phyloP scores from a whole-genome alignment of 2,329 filamentous ascomycete genomes.

The Pseudocercospora fuligena region DNA sequence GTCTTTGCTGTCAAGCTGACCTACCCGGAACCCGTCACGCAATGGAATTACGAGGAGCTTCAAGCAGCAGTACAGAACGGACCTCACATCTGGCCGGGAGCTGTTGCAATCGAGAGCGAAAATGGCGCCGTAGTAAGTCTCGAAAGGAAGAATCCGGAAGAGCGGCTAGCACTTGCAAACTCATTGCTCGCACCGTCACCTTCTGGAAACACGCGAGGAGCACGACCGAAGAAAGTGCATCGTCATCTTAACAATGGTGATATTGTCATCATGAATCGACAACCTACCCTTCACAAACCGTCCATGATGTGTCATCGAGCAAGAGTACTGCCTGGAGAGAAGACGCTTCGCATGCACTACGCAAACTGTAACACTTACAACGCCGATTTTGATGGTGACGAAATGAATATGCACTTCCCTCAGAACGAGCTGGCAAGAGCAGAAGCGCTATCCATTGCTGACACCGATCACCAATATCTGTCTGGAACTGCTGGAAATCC shows the following conservation, averaged over 20 bases:
- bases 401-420: constrained; percentile 99
- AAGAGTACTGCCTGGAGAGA: constrained; percentile 88
- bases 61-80: constrained; percentile 97
- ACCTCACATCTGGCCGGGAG: constrained; percentile 90
- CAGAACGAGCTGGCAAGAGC: constrained; percentile 94
- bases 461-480: constrained; percentile 96
- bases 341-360: constrained; percentile 99
- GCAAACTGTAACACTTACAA: constrained; percentile 99
- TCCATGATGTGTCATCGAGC: constrained; percentile 99
- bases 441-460: constrained; percentile 89
- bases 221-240: constrained; percentile 93
- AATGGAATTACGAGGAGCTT: constrained; percentile 94
- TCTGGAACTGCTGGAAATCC: constrained; percentile 93
- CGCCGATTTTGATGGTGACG: constrained; percentile 97
- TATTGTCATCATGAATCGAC: constrained; percentile 97
- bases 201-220: constrained; percentile 69
- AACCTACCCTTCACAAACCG: constrained; percentile 96
- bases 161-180: constrained; percentile 87
- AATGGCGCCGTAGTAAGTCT: constrained; percentile 89
- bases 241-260: constrained; percentile 95
- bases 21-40: constrained; percentile 95
- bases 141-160: constrained; percentile 83
- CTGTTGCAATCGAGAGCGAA: constrained; percentile 92
- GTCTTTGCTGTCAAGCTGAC: constrained; percentile 96
- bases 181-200: constrained; percentile 86